A percentile compares a stretch with the other conserved stretches of the same genome.
Conservation (phyloP, 495 filamentous ascomycete genomes). For the Stereocaulon alpinum region DNA sequence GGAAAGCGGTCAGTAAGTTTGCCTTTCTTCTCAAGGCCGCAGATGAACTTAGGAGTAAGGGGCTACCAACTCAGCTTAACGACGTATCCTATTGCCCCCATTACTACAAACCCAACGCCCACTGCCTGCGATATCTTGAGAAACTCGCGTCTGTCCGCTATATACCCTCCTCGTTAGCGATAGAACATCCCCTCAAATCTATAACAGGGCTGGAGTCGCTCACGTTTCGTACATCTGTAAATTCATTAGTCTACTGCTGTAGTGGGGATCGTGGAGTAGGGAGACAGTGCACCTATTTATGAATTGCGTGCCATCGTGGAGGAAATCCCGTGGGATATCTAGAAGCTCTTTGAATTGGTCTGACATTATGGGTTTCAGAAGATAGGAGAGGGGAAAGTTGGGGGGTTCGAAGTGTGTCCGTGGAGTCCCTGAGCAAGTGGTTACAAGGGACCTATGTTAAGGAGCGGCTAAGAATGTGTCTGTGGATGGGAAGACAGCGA, state of each 20-base stretch:
- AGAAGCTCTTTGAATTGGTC: conserved; percentile 70
- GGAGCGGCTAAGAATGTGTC: neutral
- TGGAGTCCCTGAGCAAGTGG: neutral
- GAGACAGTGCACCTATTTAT: conserved; percentile 41
- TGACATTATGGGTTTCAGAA: conserved; percentile 39
- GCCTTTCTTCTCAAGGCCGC: neutral
- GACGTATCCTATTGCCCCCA: conserved; percentile 67
- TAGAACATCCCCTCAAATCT: neutral
- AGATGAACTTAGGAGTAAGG: neutral
- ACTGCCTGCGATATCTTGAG: conserved; percentile 94
- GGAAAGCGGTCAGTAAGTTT: neutral
- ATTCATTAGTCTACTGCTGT: neutral
- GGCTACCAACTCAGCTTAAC: conserved; percentile 63
- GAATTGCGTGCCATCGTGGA: conserved; percentile 72
- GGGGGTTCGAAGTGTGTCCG: too few species aligned
- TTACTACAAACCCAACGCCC: conserved; percentile 80
- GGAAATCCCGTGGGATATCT: conserved; percentile 74
- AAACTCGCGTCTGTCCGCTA: conserved; percentile 78
- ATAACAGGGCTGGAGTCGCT: conserved; percentile 14
- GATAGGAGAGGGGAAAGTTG: neutral
- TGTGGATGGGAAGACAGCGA: neutral
- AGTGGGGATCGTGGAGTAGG: neutral
- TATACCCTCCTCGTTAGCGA: neutral
- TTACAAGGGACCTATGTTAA: neutral
- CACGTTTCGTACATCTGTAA: conserved; percentile 68